Percentiles rank a stretch among this genome's conserved stretches.
Conservation (phyloP, 192 early-diverging fungal species). For the Borealophlyctis nickersoniae region DNA sequence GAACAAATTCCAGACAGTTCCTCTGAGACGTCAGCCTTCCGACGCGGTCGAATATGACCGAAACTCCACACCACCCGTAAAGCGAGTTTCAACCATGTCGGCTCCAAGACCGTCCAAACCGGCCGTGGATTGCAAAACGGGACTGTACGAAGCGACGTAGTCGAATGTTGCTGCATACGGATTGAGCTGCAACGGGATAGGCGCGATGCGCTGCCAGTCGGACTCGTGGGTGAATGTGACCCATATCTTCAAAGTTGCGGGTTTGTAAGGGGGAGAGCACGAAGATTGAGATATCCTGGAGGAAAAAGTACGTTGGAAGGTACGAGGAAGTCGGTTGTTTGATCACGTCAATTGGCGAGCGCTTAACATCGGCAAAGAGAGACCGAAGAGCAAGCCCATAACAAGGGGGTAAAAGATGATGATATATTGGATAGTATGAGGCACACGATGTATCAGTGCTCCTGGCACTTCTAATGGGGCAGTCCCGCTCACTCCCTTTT, state of each 20-base stretch:
- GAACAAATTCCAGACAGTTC: neutral
- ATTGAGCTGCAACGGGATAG: constrained; percentile 24
- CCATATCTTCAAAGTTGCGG: constrained; percentile 53
- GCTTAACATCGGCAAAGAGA: too few species aligned
- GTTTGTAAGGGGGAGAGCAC: constrained; percentile 49
- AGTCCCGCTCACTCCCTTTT: too few species aligned
- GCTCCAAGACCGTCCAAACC: neutral
- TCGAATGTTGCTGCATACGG: constrained; percentile 48
- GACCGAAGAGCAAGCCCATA: too few species aligned
- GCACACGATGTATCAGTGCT: too few species aligned
- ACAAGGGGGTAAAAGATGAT: too few species aligned
- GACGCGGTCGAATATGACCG: constrained; percentile 1
- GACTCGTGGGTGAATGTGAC: constrained; percentile 57
- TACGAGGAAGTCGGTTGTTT: too few species aligned
- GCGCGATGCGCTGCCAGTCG: constrained; percentile 42
- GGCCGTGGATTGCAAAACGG: constrained; percentile 12
- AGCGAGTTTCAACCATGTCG: neutral
- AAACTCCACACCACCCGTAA: neutral
- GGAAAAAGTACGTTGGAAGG: too few species aligned
- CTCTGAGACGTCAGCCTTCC: neutral
- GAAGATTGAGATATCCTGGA: too few species aligned
- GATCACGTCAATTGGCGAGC: too few species aligned
- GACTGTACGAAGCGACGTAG: constrained; percentile 45
- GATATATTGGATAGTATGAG: too few species aligned
- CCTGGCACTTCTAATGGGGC: too few species aligned